Base-by-base conservation (phyloP, 2,329 filamentous ascomycete genomes). In the Aspergillus ibericus region DNA sequence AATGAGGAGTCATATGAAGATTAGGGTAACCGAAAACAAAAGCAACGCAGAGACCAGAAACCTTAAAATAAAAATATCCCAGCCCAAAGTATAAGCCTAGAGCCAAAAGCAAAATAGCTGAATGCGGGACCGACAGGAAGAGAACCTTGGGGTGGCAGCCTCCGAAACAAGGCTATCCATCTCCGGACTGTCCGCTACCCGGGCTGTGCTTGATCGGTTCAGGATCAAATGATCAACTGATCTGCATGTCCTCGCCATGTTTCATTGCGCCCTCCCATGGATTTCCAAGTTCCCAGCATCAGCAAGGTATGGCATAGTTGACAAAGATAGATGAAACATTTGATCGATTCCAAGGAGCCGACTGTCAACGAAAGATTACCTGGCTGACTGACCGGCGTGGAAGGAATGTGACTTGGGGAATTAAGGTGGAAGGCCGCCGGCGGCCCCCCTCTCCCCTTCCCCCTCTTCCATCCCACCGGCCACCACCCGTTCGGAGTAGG, bases 401-500 rank as follows among this genome's bases (percentile, higher is more conserved):
- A 50, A 56, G n/a, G 27, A 51, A 56, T 16, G 20, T 38, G 38
- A 40, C 32, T 40, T 32, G 40, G 5, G 5, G 7, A 47, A 51
- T 32, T 49, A 47, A 53, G 46, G 53, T 44, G 34, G 49, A 42
- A 50, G 48, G 53, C 12, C n/a, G 20, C 36, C 40, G 20, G 20
- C 36, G 35, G 22, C 35, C 40, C 18, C 34, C 48, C 56, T 20
- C 27, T 34, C 35, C 59, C n/a, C n/a, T n/a, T n/a, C n/a, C n/a
- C n/a, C n/a, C n/a, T n/a, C n/a, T n/a, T n/a, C n/a, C n/a, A n/a
- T n/a, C n/a, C n/a, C n/a, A n/a, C n/a, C n/a, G n/a, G n/a, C n/a
- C 53, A 49, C 63, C 59, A 54, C 53, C 56, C 46, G 44, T 48
- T 55, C 55, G 60, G 60, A 59, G 56, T 58, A 49, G 54, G 63